Base-by-base conservation (phyloP, 106 monocot genomes). In the Gastrodia elata region DNA sequence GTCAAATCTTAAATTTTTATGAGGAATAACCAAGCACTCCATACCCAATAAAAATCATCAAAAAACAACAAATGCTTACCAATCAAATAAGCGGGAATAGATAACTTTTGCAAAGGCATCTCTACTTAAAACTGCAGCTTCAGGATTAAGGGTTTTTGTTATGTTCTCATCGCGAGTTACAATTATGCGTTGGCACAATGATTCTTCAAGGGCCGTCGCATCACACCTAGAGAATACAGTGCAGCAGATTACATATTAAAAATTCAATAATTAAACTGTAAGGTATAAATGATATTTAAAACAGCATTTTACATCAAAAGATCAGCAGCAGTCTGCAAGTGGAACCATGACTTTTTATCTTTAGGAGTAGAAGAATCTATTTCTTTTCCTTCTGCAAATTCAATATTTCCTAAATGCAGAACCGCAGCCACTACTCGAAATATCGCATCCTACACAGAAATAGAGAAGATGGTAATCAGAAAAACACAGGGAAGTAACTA, bases 351-450 rank as follows among this genome's bases (percentile, higher is more conserved):
- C 39, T 86, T 83, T 52, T 86, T 80, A 77, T 86, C 83, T 78
- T 78, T 86, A 28, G 77, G 83, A 18, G 71, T 75, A n/a, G 86
- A 86, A 49, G 86, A 80, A 77, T 83, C 86, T 42, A 25, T 57
- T 71, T 86, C 83, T 16, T 67, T 74, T 58, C 86, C 86, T 36
- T 86, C 86, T 18, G 77, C 26, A 80, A 86, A 86, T 68, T 86
- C 75, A 74, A 86, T 55, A 78, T 86, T 86, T 25, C 86, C 86
- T 61, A 86, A 65, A 78, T 86, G 86, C 74, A 86, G 77, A 80
- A 86, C 83, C 15, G 86, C 86, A 75, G 83, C 86, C 20, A 86
- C 83, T 25, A 82, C 80, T 37, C 77, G 69, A 64, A 86, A 86
- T 74, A 86, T 86, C 57, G 83, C 86, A 58, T 86, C 86, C 86